Percentiles rank a stretch among this genome's conserved stretches.
Evolutionary conservation across 306 rosid genomes (phyloP).

Genomic region (Astragalus membranaceus): DNA sequence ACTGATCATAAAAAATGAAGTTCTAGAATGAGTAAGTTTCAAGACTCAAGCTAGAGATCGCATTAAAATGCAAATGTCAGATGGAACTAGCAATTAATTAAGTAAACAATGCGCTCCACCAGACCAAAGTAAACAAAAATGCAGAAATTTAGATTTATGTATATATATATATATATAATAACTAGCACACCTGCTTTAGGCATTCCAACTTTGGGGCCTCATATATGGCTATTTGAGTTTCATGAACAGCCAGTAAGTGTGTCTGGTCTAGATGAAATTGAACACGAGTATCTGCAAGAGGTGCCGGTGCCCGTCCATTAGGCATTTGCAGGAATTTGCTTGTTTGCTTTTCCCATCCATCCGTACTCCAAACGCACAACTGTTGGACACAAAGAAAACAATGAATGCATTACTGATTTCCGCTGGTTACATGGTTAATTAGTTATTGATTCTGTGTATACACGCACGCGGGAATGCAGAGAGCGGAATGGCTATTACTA

Average conservation of each 20-base stretch:
- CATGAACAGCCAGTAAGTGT: conserved; percentile 86
- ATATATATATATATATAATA: not conserved
- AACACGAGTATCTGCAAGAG: conserved; percentile 83
- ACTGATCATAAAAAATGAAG: conserved; percentile 37
- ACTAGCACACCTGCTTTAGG: conserved; percentile 69
- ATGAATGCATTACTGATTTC: not conserved
- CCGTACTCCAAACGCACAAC: conserved; percentile 96
- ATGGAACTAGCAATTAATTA: conserved; percentile 7
- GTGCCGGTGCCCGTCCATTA: conserved; percentile 59
- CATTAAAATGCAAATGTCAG: conserved; percentile 12
- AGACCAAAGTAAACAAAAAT: conserved; percentile 2
- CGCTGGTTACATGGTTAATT: not conserved
- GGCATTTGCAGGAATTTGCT: conserved; percentile 71
- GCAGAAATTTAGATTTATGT: not conserved
- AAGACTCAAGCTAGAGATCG: conserved; percentile 12
- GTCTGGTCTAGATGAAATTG: conserved; percentile 92
- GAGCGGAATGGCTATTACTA: not conserved
- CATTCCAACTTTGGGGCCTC: conserved; percentile 91
- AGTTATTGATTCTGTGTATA: not conserved
- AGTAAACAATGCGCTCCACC: not conserved
- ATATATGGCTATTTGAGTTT: conserved; percentile 88
- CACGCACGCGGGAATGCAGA: not conserved
- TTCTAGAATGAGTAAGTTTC: conserved; percentile 1
- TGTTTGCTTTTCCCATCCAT: conserved; percentile 92
- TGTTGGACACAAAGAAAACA: conserved; percentile 33